These are phyloP conservation scores for Russula compacta DNA, from an alignment of 768 basidiomycete genomes.

Conservation along the genomic window DNA sequence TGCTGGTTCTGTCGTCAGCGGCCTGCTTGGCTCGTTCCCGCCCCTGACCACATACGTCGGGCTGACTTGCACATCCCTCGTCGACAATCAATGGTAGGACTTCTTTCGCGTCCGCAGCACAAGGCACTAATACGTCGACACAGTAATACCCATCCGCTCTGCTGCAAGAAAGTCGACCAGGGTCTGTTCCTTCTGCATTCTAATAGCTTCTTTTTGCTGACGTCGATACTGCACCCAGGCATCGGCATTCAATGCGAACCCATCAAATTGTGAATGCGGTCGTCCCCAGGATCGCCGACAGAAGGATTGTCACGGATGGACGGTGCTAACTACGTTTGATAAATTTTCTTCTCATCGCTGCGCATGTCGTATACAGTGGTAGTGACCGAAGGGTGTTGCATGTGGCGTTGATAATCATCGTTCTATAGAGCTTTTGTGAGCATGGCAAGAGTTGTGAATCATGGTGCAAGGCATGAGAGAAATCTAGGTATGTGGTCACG, in stretches of 20 bases:
- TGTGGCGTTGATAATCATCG: background rate
- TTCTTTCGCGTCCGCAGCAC: background rate
- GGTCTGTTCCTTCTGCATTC: background rate
- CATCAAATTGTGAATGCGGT: background rate
- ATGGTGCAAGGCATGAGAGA: background rate
- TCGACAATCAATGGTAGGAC: background rate
- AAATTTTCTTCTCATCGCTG: background rate
- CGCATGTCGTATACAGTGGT: background rate
- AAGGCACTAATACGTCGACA: background rate
- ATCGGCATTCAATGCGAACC: background rate
- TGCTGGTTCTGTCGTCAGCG: rapidly evolving
- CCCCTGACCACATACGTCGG: background rate
- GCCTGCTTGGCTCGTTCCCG: background rate
- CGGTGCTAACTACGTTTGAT: background rate
- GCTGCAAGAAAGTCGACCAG: background rate
- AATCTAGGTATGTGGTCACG: background rate
- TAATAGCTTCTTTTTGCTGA: background rate
- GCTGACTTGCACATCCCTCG: background rate
- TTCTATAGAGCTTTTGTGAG: background rate
- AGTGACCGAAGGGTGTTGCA: background rate
- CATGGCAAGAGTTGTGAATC: background rate
- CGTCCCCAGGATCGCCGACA: background rate
- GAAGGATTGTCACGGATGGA: background rate
- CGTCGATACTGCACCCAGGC: background rate
- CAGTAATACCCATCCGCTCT: background rate